Base-by-base conservation (phyloP, 345 rosid genomes). In the Viola odorata region DNA sequence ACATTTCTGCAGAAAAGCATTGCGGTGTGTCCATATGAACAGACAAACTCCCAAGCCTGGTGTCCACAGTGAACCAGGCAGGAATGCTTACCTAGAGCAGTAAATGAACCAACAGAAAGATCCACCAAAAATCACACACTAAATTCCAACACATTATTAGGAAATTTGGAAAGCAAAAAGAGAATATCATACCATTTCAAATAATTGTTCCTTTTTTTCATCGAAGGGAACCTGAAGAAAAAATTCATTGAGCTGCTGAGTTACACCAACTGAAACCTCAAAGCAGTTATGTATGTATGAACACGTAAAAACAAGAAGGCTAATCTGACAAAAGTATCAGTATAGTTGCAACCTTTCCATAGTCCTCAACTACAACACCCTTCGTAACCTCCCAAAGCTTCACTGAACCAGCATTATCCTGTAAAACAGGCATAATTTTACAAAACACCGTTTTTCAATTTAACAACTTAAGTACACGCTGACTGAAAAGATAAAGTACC, bases 1-100 rank as follows among this genome's bases (percentile, higher is more conserved):
- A 95, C 99, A 95, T 88, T 81, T 91, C 98, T 0, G 99, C 99
- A 10, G 96, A 80, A 77, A 95, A 95, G 85, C 99, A 95, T 66
- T 95, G 99, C 36, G 99, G 98, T 8, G 94, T 86, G 62, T 95
- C 99, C 81, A 95, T 82, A 82, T 95, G 98, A 61, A 91, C 55
- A 52, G 98, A 88, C 81, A 95, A 83, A 78, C 94, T 82, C 66
- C 99, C 98, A 70, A 91, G 96, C 80, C 96, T 80, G 23, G 96
- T 81, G 73, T 95, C 99, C 73, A 87, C 89, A 47, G 89, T 80
- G 77, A 86, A 95, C 99, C 99, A 95, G 13, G 96, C 85, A 75
- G 99, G 99, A 74, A 95, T 81, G 82, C 98, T 95, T 49, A 95
- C 98, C 99, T 95, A 66, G 61, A 73, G 68, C 66, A 45, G 52